Evolutionary conservation across 352 stramenopile species (phyloP).

Genomic region (Detonula confervacea): DNA sequence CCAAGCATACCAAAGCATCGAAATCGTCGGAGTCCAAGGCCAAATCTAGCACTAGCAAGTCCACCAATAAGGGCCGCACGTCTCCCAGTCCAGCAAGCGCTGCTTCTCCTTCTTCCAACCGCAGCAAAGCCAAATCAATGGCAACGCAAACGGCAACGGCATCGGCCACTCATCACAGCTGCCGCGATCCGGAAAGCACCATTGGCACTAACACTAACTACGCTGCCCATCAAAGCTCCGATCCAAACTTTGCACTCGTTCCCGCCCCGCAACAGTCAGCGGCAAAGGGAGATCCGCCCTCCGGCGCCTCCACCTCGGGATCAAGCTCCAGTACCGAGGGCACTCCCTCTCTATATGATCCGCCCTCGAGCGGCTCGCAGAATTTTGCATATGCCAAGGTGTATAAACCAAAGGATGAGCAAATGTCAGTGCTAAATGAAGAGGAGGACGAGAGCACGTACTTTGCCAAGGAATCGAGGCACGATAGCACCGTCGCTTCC

Average conservation of each 20-base stretch:
- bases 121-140: background rate
- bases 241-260: background rate
- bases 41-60: background rate
- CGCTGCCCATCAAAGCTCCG: background rate
- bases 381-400: too few relatives aligned
- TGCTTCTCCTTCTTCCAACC: background rate
- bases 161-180: background rate
- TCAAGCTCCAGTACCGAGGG: constrained; percentile 1
- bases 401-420: background rate
- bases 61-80: background rate
- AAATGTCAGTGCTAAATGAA: background rate
- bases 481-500: background rate
- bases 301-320: background rate
- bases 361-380: background rate
- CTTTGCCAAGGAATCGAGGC: background rate
- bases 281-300: background rate
- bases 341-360: background rate
- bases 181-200: background rate
- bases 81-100: background rate
- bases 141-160: background rate
- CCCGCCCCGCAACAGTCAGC: background rate
- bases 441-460: background rate
- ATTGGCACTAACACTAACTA: background rate
- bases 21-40: background rate
- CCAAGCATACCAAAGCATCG: background rate